These are phyloP conservation scores for Boeremia lycopersici DNA, from an alignment of 2,329 filamentous ascomycete species.

Conservation along the genomic window DNA sequence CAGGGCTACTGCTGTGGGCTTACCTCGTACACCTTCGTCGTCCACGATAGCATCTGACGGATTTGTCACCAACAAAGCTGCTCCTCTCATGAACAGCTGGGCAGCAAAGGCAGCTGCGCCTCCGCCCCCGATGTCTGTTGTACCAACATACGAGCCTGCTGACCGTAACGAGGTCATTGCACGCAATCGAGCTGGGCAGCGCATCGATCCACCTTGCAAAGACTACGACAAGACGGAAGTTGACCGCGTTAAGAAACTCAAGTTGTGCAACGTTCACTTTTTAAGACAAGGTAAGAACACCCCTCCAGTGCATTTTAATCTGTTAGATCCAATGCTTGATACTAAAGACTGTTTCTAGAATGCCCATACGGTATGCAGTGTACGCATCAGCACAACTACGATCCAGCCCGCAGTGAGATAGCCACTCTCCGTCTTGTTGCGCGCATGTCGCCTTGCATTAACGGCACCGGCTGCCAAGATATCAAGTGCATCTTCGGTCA, in stretches of 20 bases:
- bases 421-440: constrained; percentile 63
- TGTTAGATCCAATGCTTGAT: not conserved
- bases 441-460: constrained; percentile 66
- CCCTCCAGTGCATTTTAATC: not conserved
- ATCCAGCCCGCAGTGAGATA: constrained; percentile 59
- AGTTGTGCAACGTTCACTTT: constrained; percentile 67
- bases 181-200: constrained; percentile 65
- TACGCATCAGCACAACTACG: constrained; percentile 61
- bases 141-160: constrained; percentile 29
- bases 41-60: constrained; percentile 38
- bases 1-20: constrained; percentile 6
- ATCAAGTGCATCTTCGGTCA: constrained; percentile 68
- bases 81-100: constrained; percentile 32
- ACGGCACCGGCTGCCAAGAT: constrained; percentile 63
- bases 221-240: constrained; percentile 62
- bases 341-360: constrained; percentile 35
- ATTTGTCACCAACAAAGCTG: constrained; percentile 12
- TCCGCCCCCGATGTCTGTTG: constrained; percentile 35
- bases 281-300: constrained; percentile 50
- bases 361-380: constrained; percentile 62
- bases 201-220: constrained; percentile 60
- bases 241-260: constrained; percentile 65
- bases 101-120: constrained; percentile 44
- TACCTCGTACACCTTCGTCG: constrained; percentile 37
- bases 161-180: constrained; percentile 51